Conservation (phyloP, 352 stramenopile genomes). For the Pythium periplocum region DNA sequence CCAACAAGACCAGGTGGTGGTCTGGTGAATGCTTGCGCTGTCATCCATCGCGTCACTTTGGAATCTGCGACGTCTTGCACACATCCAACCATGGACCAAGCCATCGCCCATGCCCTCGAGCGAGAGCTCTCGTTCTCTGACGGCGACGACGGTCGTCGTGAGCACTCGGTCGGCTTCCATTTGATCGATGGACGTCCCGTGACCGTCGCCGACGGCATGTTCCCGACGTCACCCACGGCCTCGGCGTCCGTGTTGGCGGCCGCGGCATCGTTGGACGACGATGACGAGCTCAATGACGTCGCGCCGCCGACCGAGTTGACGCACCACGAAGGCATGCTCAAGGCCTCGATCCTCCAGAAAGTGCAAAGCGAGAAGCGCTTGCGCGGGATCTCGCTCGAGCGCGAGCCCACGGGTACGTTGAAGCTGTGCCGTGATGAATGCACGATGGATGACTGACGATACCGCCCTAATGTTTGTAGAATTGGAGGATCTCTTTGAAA, state of each 20-base stretch:
- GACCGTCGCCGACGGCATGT: conserved; percentile 3
- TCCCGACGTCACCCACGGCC: conserved; percentile 18
- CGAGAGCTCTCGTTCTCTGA: not conserved
- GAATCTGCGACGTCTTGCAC: no score
- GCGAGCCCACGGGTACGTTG: conserved; percentile 19
- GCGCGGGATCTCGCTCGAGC: conserved; percentile 39
- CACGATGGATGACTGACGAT: conserved; percentile 1
- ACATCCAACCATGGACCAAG: no score
- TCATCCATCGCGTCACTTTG: no score
- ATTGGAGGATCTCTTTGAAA: conserved; percentile 68
- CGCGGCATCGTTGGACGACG: conserved; percentile 12
- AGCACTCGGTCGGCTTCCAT: conserved; percentile 12
- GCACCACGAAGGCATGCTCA: conserved; percentile 58
- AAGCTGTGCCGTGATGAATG: not conserved
- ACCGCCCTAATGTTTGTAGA: conserved; percentile 9
- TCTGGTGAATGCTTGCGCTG: no score
- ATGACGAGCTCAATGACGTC: conserved; percentile 18
- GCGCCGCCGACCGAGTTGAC: conserved; percentile 18
- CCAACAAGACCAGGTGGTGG: no score
- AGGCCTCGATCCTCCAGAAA: conserved; percentile 72
- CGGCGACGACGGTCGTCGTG: not conserved
- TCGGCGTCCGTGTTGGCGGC: conserved; percentile 14
- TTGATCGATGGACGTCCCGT: conserved; percentile 18
- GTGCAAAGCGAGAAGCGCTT: conserved; percentile 70
- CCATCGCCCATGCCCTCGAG: conserved; percentile 1